Conservation (phyloP, 176 grass and related monocot genomes). For the Oryza glumipatula region DNA sequence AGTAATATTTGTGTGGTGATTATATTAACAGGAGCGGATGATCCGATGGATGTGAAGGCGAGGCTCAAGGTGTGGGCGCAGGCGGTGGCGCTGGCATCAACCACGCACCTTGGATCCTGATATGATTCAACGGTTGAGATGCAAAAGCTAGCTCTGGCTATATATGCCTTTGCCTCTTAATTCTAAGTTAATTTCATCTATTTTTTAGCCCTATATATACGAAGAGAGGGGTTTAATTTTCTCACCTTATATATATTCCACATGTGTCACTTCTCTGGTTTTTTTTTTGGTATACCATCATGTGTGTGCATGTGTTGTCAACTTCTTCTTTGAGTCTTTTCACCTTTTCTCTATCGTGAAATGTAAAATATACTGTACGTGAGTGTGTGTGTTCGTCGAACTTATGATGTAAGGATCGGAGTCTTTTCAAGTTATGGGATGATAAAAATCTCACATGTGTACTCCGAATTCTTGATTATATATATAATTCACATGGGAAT, state of each 20-base stretch:
- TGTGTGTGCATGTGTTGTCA: background rate
- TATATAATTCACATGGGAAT: too few relatives aligned
- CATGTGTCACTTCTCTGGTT: background rate
- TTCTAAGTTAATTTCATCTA: background rate
- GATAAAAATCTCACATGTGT: background rate
- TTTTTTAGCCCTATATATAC: background rate
- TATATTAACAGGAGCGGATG: slow-evolving; percentile 35
- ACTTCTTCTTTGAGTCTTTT: background rate
- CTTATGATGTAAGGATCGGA: background rate
- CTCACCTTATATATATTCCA: background rate
- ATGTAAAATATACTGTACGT: background rate
- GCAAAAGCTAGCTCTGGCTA: background rate
- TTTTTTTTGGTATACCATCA: background rate
- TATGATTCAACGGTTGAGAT: too few relatives aligned
- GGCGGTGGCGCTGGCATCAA: slow-evolving; percentile 68
- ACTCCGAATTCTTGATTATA: too few relatives aligned
- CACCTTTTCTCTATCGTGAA: background rate
- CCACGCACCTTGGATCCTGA: slow-evolving; percentile 55
- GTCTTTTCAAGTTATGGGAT: background rate
- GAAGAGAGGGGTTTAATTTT: background rate
- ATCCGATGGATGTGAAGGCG: slow-evolving; percentile 72
- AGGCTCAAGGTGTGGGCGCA: slow-evolving; percentile 79
- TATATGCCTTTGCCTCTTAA: background rate
- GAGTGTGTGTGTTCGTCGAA: background rate
- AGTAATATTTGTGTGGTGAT: background rate